Conservation (phyloP, 2,329 filamentous ascomycete species). For the Paraphoma chrysanthemicola region DNA sequence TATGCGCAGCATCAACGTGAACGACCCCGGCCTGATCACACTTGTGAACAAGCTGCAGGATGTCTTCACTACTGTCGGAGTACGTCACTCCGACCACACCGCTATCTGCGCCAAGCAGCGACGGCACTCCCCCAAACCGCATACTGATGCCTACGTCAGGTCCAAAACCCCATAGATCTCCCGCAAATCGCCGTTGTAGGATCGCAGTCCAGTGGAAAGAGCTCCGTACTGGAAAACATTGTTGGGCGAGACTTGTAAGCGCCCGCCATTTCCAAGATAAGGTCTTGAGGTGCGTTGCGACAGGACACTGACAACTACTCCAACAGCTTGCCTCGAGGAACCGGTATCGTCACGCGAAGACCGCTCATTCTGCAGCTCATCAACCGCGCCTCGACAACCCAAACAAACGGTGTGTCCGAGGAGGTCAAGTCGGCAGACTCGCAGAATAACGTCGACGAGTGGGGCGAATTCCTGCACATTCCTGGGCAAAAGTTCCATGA, state of each 20-base stretch:
- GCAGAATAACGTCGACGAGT: slow-evolving; percentile 91
- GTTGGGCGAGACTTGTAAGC: slow-evolving; percentile 98
- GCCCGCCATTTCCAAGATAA: neutral
- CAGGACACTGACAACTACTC: slow-evolving; percentile 31
- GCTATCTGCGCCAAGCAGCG: slow-evolving; percentile 6
- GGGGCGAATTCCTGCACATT: slow-evolving; percentile 98
- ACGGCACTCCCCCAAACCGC: neutral
- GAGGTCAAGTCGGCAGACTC: slow-evolving; percentile 76
- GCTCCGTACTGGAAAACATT: slow-evolving; percentile 98
- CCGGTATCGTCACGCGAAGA: slow-evolving; percentile 94
- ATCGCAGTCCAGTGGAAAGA: slow-evolving; percentile 99
- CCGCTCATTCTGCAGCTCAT: slow-evolving; percentile 97
- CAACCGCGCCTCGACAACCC: slow-evolving; percentile 72
- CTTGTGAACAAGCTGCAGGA: slow-evolving; percentile 99
- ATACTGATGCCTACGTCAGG: slow-evolving; percentile 58
- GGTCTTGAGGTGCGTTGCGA: slow-evolving; percentile 8
- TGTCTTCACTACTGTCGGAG: slow-evolving; percentile 96
- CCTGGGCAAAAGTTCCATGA: slow-evolving; percentile 97
- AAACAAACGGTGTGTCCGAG: slow-evolving; percentile 71
- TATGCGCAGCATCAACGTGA: slow-evolving; percentile 69
- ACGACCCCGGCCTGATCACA: slow-evolving; percentile 73
- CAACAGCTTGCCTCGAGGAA: slow-evolving; percentile 87
- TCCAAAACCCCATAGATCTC: slow-evolving; percentile 98
- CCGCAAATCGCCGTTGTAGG: slow-evolving; percentile 98
- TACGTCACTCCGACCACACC: slow-evolving; percentile 52